Evolutionary conservation across 805 yeast species (phyloP), one percentile per base, ranked within the genome.

Genomic region (Metschnikowia amazonensis): DNA sequence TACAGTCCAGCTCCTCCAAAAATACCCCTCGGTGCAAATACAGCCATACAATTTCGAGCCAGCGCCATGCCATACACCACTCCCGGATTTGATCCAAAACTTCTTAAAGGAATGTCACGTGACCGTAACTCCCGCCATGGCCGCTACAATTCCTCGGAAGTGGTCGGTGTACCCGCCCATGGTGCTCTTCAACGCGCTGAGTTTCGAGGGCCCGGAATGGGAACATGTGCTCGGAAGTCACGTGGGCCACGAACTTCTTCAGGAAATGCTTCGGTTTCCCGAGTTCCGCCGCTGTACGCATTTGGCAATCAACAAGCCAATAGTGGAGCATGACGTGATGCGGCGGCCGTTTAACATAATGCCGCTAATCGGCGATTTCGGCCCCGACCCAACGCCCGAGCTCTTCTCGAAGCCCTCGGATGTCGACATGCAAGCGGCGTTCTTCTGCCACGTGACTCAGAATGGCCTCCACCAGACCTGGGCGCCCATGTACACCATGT

Each of bases 401-500:
- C 48, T 52, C 13, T 60, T 65, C 48, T 42, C 43, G 14, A 17
- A 13, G 14, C 60, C 62, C n/a, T 14, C 33, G 9, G 21, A 43
- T 10, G 59, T 56, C 0, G 84, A 81, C 53, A 74, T 82, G 31
- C 52, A 63, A 1, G 35, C 56, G 0, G 84, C 86, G 0, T 77
- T 88, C 53, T 88, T 96, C 96, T 85, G 89, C 54, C 63, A 72
- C 9, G 73, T 74, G 1, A 64, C 70, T 2, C 96, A 88, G 56
- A 86, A 89, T 60, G 89, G 89, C 1, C 79, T 88, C 3, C 68
- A 60, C 50, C 96, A 88, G 57, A 73, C 76, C 8, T 88, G 96
- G 96, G 87, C 92, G 5, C 96, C 96, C 1, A 60, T 74, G 44
- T 83, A 80, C 57, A 86, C 95, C 1, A 88, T 88, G 96, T 89